Conservation (phyloP, 352 stramenopile species). For the Globisporangium nunn region DNA sequence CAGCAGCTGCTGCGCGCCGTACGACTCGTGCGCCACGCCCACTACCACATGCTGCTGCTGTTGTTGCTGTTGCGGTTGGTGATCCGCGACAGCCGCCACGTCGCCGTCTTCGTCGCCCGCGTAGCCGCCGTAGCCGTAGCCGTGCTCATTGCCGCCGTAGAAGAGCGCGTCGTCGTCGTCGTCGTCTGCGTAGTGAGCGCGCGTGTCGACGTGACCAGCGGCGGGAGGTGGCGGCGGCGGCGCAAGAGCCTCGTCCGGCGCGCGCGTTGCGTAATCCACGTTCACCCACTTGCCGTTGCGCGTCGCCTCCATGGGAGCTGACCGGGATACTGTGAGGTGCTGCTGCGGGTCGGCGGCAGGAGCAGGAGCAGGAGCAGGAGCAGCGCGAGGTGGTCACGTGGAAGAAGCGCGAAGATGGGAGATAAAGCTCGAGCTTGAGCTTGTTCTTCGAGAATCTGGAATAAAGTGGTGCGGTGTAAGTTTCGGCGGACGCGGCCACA, state of each 20-base stretch:
- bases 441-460: too few species aligned
- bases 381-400: too few species aligned
- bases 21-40: slow-evolving; percentile 12
- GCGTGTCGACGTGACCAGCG: slow-evolving; percentile 7
- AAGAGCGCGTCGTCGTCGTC: slow-evolving; percentile 17
- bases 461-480: too few species aligned
- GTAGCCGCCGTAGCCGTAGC: slow-evolving; percentile 10
- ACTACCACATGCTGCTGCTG: not conserved
- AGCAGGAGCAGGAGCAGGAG: too few species aligned
- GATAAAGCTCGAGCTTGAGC: too few species aligned
- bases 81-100: not conserved
- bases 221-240: slow-evolving; percentile 1
- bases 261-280: slow-evolving; percentile 66
- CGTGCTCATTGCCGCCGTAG: slow-evolving; percentile 11
- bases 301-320: slow-evolving; percentile 25
- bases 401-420: too few species aligned
- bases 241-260: slow-evolving; percentile 24
- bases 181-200: slow-evolving; percentile 4
- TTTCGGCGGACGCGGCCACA: too few species aligned
- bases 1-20: slow-evolving; percentile 13
- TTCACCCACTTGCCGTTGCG: slow-evolving; percentile 85
- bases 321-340: not conserved
- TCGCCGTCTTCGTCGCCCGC: not conserved
- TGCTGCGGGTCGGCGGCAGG: too few species aligned
- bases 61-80: not conserved